Evolutionary conservation across 148 eudicot species (phyloP).

Genomic region (Camellia granthamiana): DNA sequence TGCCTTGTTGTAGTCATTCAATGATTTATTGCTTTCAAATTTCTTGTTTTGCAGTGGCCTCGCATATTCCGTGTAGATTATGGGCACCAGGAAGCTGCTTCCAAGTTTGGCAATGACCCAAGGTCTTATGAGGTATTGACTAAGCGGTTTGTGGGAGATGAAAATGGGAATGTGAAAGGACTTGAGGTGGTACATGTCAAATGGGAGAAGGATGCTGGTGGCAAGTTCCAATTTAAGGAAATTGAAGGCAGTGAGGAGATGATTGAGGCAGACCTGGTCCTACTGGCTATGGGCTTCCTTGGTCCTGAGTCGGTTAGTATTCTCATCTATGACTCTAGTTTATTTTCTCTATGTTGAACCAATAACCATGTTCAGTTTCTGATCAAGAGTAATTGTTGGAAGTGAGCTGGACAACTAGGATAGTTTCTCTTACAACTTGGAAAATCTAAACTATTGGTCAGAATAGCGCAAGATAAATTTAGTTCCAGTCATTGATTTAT

Average conservation of each 20-base stretch:
- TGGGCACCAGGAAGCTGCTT: conserved; percentile 92
- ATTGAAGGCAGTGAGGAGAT: conserved; percentile 81
- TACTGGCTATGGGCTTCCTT: conserved; percentile 98
- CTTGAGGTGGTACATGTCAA: conserved; percentile 73
- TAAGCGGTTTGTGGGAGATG: conserved; percentile 83
- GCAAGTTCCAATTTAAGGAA: conserved; percentile 79
- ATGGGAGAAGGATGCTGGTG: conserved; percentile 95
- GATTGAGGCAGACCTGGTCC: conserved; percentile 77
- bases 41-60: conserved; percentile 71
- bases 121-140: conserved; percentile 87
- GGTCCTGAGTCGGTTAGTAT: conserved; percentile 94
- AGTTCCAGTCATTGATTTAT: background rate
- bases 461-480: background rate
- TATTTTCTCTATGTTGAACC: conserved; percentile 10
- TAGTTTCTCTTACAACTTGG: background rate
- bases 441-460: background rate
- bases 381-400: background rate
- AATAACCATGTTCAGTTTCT: background rate
- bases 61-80: conserved; percentile 94
- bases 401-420: background rate
- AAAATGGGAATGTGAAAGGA: conserved; percentile 80
- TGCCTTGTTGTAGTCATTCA: background rate
- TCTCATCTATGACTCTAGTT: conserved; percentile 11
- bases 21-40: background rate
- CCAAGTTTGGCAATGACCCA: conserved; percentile 94